Base-by-base conservation (phyloP, 1,284 basidiomycete species). In the Phenoliferia sp. region DNA sequence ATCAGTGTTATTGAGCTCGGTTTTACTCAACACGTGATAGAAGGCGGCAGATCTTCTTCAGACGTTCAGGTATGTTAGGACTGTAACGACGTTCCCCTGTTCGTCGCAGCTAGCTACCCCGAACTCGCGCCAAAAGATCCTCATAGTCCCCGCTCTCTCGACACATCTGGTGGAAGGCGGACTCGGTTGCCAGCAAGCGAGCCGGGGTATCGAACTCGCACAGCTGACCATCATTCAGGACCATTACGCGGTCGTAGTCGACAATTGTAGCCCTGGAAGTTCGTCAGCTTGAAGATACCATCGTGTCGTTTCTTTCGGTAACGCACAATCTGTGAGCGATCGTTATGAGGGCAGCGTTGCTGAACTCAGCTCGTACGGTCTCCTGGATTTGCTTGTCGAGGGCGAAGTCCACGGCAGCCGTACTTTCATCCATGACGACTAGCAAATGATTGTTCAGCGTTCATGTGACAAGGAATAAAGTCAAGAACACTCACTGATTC, bases 191-290 rank as follows among this genome's bases (percentile, higher is more conserved):
- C 58, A 94, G 86, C 71, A 94, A 79, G 63, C 86, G 87, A 78
- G 84, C 83, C 0, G 92, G 92, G 0, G 90, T 91, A 76, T 92
- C 93, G 69, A 89, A 89, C 78, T 95, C 92, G 10, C 82, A 86
- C 50, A 93, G 80, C 61, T 83, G 80, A 7, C 93, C 92, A 71
- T 90, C 87, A 73, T 91, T 87, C 4, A 96, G 82, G 0, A 94
- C 88, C 56, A 95, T 82, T 35, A 94, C 80, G 1, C 89, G 82
- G 76, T 93, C 90, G 74, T 91, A 92, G 76, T 92, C 88, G 71
- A 82, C 80, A 44, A 83, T 70, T 7, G 69, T 73, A 1, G 44
- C 63, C 5, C 70, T 72, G 52, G 17, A 9, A 5, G 3, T 16
- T 57, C 19, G n/a, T n/a, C n/a, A n/a, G n/a, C 19, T 26, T 16